Conservation (phyloP, 345 rosid species). For the Pugionium dolabratum region DNA sequence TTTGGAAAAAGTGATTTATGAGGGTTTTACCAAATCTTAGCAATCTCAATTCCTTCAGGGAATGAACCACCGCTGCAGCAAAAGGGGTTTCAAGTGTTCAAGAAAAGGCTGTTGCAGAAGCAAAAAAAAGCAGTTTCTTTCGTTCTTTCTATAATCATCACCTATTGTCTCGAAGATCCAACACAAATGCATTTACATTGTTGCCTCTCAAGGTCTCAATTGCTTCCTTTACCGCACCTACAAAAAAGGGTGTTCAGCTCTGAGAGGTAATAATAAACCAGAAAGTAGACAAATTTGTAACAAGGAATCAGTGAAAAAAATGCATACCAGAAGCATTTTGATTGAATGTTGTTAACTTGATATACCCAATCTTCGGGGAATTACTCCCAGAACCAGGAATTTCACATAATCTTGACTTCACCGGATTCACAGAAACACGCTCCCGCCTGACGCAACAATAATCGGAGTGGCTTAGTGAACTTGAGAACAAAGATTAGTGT, state of each 20-base stretch:
- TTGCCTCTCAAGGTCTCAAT: constrained; percentile 66
- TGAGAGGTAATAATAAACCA: constrained; percentile 4
- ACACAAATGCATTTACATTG: constrained; percentile 70
- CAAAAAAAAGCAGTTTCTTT: constrained; percentile 22
- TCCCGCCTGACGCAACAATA: constrained; percentile 61
- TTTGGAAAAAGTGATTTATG: background rate
- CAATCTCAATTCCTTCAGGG: constrained; percentile 96
- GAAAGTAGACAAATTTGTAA: constrained; percentile 22
- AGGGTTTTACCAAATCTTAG: constrained; percentile 70
- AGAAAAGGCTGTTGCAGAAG: constrained; percentile 32
- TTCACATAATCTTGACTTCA: constrained; percentile 80
- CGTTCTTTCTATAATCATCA: constrained; percentile 43
- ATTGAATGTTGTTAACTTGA: constrained; percentile 79
- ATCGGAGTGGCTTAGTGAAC: background rate
- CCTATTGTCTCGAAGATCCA: constrained; percentile 99
- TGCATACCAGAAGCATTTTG: constrained; percentile 79
- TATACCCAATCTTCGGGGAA: constrained; percentile 80
- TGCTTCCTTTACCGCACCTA: constrained; percentile 88
- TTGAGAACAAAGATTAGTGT: background rate
- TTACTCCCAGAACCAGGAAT: constrained; percentile 69
- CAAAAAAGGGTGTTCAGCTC: background rate
- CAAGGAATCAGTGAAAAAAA: constrained; percentile 11
- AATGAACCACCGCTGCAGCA: constrained; percentile 92
- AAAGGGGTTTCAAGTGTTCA: constrained; percentile 41
- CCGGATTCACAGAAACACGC: constrained; percentile 81